Base-by-base conservation (phyloP, 805 yeast genomes). In the Saccharomyces paradoxus region DNA sequence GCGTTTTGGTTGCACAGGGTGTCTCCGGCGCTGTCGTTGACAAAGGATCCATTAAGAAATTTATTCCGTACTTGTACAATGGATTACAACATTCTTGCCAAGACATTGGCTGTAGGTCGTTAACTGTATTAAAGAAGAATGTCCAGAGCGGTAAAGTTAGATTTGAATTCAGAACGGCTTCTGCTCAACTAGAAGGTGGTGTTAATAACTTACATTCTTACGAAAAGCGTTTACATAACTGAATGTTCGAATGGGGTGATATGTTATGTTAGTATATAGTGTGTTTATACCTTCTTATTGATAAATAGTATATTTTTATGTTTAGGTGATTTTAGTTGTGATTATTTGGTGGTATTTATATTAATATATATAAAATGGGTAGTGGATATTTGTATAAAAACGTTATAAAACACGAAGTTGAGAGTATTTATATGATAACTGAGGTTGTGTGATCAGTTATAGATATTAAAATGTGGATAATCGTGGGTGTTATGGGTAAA, bases 131-230 rank as follows among this genome's bases (percentile, higher is more conserved):
- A 73, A 86, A 85, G 69, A 74, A 74, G 56, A 73, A 77, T 49
- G 92, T 88, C 58, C 77, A 77, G 65, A 60, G 65, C 55, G 96
- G 96, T 63, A 76, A 74, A 31, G 85, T 90, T 59, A 85, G 99
- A 78, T 94, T 94, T 70, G 99, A 94, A 79, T 84, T 86, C 76
- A 89, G 99, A 83, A 91, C 98, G 64, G 96, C 98, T 51, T 88
- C 97, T 69, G 97, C 99, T 60, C 99, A 94, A 81, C 80, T 90
- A 62, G 99, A 94, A 79, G 99, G 99, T 80, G 98, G 98, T 75
- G 92, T 94, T 59, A 87, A 89, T 76, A 91, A 96, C 97, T 56
- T 94, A 88, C 27, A 26, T 26, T 26, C 27, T 5, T 26, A 26
- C 73, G 99, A 94, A 78, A 94, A 94, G 83, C 89, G 27, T 26